phyloP scores from a whole-genome alignment of 106 monocot genomes.

The Alisma plantagoaquatica region DNA sequence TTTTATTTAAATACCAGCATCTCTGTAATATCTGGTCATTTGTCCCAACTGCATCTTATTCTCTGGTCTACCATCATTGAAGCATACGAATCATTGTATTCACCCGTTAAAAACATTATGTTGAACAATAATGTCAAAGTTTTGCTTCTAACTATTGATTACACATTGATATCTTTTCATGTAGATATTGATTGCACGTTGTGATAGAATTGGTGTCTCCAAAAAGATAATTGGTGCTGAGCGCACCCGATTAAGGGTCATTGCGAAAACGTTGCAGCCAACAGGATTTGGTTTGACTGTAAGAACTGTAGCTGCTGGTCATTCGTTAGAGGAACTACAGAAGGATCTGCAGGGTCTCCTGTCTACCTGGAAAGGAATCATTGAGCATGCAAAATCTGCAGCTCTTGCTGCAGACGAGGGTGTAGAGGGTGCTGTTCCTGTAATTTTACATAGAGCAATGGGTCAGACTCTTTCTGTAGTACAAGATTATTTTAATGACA shows the following conservation, averaged over 20 bases:
- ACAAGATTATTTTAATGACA: conserved; percentile 95
- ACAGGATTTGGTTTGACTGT: conserved; percentile 78
- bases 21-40: too few species aligned
- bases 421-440: conserved; percentile 82
- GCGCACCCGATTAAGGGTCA: conserved; percentile 67
- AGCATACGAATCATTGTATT: too few species aligned
- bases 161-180: conserved; percentile 7
- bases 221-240: conserved; percentile 79
- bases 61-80: too few species aligned
- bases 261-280: conserved; percentile 70
- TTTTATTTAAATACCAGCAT: too few species aligned
- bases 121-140: too few species aligned
- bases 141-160: too few species aligned
- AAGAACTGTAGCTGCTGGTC: conserved; percentile 82
- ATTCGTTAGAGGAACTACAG: conserved; percentile 80
- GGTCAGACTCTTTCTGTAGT: conserved; percentile 85
- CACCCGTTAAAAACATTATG: too few species aligned
- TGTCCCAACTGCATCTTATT: too few species aligned
- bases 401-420: conserved; percentile 85
- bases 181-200: conserved; percentile 66
- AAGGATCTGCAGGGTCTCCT: conserved; percentile 78
- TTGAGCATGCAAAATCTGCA: conserved; percentile 92
- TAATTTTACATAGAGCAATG: conserved; percentile 87
- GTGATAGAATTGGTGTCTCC: conserved; percentile 80
- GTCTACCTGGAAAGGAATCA: conserved; percentile 77